Base-by-base conservation (phyloP, 495 filamentous ascomycete species). In the Astrothelium subdiscretum region DNA sequence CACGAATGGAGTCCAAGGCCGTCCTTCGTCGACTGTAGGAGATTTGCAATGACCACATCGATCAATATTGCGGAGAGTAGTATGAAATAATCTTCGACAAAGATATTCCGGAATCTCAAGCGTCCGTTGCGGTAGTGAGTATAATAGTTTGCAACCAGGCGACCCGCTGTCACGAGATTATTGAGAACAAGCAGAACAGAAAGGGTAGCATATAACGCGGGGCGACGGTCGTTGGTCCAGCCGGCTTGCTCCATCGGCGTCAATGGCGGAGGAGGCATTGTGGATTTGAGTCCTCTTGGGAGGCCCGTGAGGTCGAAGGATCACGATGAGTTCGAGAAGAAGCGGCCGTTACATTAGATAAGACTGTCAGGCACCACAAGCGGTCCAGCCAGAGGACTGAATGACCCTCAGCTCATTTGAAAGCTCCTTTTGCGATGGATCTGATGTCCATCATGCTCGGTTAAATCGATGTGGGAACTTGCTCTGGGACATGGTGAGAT, bases 1-100 rank as follows among this genome's bases (percentile, higher is more conserved):
- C 61, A 71, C 3, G 64, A 57, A 32, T 74, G 70, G 31, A 74
- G 67, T 22, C 72, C 70, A 44, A 74, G 70, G 2, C 72, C 70
- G 35, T 69, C 20, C 6, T 24, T 26, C 0, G 48, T 54, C 15
- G 48, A 26, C 20, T 26, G 22, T 5, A 54, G 15, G 8, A 54
- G 48, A 29, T 54, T 54, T 1, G 5, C 48, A 29, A 54, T 54
- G 20, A 54, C 48, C 24, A 54, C 24, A 2, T 54, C 48, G 24
- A 54, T 24, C 8, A 12, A 54, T 3, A 26, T 29, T 8, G 48
- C 48, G 5, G 48, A 54, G 8, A 54, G 48, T 27, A 26, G 24
- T 29, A 54, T 54, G 24, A 54, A 54, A 29, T 27, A 29, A 20
- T 54, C 48, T 20, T 54, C 48, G 24, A 54, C 29, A 29, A 54